Evolutionary conservation across 768 basidiomycete species (phyloP).

Genomic region (Russula foetens): DNA sequence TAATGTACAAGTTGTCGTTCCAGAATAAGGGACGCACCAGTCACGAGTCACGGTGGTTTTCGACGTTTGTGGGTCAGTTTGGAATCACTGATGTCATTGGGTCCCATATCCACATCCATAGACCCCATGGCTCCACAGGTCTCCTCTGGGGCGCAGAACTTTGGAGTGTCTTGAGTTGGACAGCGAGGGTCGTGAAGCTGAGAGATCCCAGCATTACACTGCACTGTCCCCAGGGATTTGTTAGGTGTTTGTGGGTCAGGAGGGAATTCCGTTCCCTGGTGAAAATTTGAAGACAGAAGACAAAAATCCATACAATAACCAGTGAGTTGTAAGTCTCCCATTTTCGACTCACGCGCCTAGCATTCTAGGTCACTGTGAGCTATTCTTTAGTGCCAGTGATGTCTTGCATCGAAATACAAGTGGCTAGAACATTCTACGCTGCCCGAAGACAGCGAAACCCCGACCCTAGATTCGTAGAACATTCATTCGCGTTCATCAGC

Average conservation of each 20-base stretch:
- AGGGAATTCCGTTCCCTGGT: not conserved
- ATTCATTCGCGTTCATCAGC: too few relatives aligned
- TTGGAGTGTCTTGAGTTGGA: not conserved
- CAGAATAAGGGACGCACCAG: not conserved
- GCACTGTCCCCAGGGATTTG: not conserved
- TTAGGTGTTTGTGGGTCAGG: not conserved
- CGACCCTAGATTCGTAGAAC: too few relatives aligned
- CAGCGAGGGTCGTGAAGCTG: not conserved
- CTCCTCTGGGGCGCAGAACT: not conserved
- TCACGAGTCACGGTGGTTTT: not conserved
- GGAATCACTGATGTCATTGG: not conserved
- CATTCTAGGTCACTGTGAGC: not conserved
- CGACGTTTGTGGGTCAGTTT: not conserved
- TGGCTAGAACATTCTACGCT: too few relatives aligned
- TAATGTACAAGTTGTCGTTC: not conserved
- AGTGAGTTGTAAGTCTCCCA: not conserved
- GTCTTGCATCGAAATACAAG: not conserved
- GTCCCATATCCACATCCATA: not conserved
- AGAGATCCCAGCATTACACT: not conserved
- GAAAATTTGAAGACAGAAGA: not conserved
- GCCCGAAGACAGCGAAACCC: too few relatives aligned
- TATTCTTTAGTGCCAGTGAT: not conserved
- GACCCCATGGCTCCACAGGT: not conserved
- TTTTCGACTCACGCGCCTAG: not conserved
- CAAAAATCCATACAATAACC: not conserved